Percentiles rank a stretch among this genome's conserved stretches.
Conservation (phyloP, 257 asterid species). For the Datura wrightii region DNA sequence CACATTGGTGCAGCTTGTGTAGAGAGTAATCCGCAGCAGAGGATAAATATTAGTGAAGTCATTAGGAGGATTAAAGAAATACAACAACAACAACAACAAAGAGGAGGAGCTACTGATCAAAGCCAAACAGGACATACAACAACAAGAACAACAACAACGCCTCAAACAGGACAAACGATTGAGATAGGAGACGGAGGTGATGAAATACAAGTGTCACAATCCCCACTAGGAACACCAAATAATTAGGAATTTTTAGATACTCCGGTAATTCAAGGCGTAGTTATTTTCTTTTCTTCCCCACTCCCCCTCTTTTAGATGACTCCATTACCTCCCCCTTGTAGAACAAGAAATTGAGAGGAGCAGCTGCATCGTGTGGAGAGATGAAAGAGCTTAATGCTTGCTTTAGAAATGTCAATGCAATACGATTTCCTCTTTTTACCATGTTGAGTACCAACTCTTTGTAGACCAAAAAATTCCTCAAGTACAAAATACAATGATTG, state of each 20-base stretch:
- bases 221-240: conserved; percentile 5
- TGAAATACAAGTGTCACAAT: conserved; percentile 29
- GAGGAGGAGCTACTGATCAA: not conserved
- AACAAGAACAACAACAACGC: conserved; percentile 29
- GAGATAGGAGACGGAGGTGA: conserved; percentile 43
- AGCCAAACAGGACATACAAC: not conserved
- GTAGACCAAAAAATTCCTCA: not conserved
- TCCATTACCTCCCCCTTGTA: not conserved
- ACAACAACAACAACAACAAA: conserved; percentile 10
- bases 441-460: not conserved
- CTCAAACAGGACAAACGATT: conserved; percentile 35
- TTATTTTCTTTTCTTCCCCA: too few species aligned
- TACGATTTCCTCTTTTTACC: conserved; percentile 10
- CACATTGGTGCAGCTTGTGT: conserved; percentile 68
- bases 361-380: not conserved
- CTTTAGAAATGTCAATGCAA: conserved; percentile 7
- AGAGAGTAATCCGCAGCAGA: conserved; percentile 54
- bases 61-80: conserved; percentile 57
- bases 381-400: conserved; percentile 15
- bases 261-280: not conserved
- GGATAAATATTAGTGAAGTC: conserved; percentile 61
- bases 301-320: not conserved
- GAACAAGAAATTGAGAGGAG: conserved; percentile 29
- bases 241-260: not conserved
- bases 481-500: not conserved